Conservation (phyloP, 495 filamentous ascomycete genomes). For the Aspergillus affinis region DNA sequence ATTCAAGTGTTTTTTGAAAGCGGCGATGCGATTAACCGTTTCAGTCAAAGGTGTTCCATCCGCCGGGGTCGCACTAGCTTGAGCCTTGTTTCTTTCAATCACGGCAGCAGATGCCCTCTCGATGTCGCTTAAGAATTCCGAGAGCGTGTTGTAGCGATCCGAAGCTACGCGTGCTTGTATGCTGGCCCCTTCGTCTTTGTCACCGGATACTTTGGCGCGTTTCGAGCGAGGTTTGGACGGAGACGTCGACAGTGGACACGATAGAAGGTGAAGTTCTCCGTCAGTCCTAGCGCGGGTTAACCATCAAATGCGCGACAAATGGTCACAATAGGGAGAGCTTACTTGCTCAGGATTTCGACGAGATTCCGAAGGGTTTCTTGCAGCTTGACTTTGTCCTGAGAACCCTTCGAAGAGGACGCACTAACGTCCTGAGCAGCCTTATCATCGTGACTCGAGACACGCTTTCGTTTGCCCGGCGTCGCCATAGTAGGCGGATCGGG, state of each 20-base stretch:
- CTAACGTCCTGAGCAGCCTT: slow-evolving; percentile 31
- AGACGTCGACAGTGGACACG: slow-evolving; percentile 41
- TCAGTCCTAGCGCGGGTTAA: slow-evolving; percentile 39
- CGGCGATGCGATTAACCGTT: slow-evolving; percentile 42
- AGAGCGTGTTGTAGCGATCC: slow-evolving; percentile 44
- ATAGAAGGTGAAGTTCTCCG: slow-evolving; percentile 42
- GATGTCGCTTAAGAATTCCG: slow-evolving; percentile 51
- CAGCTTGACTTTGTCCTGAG: slow-evolving; percentile 36
- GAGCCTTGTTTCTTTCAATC: slow-evolving; percentile 44
- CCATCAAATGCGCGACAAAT: slow-evolving; percentile 1
- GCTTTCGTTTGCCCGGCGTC: slow-evolving; percentile 49
- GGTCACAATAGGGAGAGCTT: slow-evolving; percentile 6
- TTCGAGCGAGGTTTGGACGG: slow-evolving; percentile 48
- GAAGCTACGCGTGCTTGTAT: slow-evolving; percentile 42
- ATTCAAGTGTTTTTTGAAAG: slow-evolving; percentile 52
- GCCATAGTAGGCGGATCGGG: slow-evolving; percentile 34
- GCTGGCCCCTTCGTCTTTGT: slow-evolving; percentile 37
- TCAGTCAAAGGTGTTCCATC: slow-evolving; percentile 39
- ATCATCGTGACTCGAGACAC: slow-evolving; percentile 41
- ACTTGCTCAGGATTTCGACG: slow-evolving; percentile 42
- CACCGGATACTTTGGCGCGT: slow-evolving; percentile 46
- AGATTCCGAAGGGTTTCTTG: slow-evolving; percentile 44
- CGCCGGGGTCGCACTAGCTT: slow-evolving; percentile 27
- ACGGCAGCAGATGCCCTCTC: slow-evolving; percentile 47
- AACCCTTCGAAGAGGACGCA: slow-evolving; percentile 20